Base-by-base conservation (phyloP, 2,329 filamentous ascomycete species). In the Colletotrichum destructivum region DNA sequence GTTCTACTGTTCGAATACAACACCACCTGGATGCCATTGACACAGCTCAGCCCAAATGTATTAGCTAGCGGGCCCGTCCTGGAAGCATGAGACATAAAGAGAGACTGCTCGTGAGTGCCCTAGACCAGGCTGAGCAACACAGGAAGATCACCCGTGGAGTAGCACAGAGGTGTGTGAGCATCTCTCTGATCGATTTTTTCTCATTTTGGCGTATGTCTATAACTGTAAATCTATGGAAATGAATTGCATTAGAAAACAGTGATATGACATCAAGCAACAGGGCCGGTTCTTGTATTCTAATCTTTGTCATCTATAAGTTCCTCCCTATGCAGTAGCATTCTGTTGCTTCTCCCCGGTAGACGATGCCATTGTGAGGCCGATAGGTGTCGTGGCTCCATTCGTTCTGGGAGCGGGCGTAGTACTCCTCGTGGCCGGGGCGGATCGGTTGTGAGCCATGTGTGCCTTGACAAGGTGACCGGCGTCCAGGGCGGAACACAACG, bases 361-460 rank as follows among this genome's bases (percentile, higher is more conserved):
- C 46, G 46, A 49, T 49, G 46, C 46, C 16, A 49, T 49, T 18
- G 46, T n/a, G 15, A 49, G 46, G 46, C 46, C 46, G 7, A 49
- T 18, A 21, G 46, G 7, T 49, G 46, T n/a, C 46, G 46, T 49
- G 46, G n/a, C 18, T 21, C 46, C 46, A 21, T 49, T 49, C 46
- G 18, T 49, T 49, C 46, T 49, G 18, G 46, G 46, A 16, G n/a
- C 46, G 46, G 46, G 46, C 16, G 46, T 49, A 21, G 46, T 49
- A 49, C 15, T 88, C 69, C 93, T 84, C 18, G 92, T 95, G 0
- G 93, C 91, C 4, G 89, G 91, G 18, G 87, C 86, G 76, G 92
- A 95, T 69, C 96, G 91, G 85, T 99, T 99, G 84, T 98, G 96
- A 74, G 92, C 91, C 96, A 99, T 99, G 84, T 99, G 96, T 42